Evolutionary conservation across 116 monocot species (phyloP).

Genomic region (Zostera marina): DNA sequence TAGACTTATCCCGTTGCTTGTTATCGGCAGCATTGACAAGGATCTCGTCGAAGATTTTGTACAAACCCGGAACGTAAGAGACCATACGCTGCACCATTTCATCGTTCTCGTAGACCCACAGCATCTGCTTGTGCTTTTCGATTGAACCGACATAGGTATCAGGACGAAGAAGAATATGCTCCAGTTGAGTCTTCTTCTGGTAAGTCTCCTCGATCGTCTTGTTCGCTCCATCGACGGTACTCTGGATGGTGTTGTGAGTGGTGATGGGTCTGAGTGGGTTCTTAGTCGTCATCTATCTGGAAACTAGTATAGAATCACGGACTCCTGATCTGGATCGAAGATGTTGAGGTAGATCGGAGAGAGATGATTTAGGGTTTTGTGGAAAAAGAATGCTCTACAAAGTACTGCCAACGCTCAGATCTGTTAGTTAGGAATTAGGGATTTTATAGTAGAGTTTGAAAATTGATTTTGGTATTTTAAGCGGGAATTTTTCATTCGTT

Average conservation of each 20-base stretch:
- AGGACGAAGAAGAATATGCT: slow-evolving; percentile 96
- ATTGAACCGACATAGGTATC: slow-evolving; percentile 94
- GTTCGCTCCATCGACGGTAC: slow-evolving; percentile 9
- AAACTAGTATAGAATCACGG: no score
- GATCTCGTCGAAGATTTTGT: slow-evolving; percentile 99
- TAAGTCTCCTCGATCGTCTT: slow-evolving; percentile 86
- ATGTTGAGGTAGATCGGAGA: no score
- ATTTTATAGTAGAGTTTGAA: no score
- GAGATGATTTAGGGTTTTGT: no score
- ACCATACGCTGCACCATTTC: slow-evolving; percentile 53
- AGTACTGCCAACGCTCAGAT: no score
- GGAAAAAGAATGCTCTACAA: no score
- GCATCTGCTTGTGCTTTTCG: slow-evolving; percentile 78
- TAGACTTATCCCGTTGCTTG: slow-evolving; percentile 81
- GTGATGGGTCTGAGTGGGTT: slow-evolving; percentile 53
- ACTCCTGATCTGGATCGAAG: no score
- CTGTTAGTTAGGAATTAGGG: no score
- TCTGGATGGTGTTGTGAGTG: slow-evolving; percentile 51
- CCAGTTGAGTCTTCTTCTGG: slow-evolving; percentile 93
- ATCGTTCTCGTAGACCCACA: slow-evolving; percentile 68
- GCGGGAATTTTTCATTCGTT: no score
- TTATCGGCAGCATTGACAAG: slow-evolving; percentile 97
- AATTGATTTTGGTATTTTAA: no score
- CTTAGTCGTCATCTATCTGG: slow-evolving; percentile 1
- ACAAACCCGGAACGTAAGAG: slow-evolving; percentile 77